phyloP scores from a whole-genome alignment of 2,329 filamentous ascomycete genomes.

The Diaporthe eres region DNA sequence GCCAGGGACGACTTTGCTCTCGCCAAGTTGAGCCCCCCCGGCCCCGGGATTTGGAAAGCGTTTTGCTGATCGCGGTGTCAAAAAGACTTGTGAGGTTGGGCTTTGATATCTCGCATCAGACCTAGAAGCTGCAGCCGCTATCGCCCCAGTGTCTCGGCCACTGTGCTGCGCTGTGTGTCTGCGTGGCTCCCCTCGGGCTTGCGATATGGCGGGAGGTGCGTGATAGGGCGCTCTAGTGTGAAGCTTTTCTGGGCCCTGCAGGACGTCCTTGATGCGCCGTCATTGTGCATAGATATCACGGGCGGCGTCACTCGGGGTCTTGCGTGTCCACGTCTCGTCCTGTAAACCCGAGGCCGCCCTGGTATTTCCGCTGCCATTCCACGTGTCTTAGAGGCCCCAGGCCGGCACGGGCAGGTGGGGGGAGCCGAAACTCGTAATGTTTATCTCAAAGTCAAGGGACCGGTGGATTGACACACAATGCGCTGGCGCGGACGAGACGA shows the following conservation, averaged over 20 bases:
- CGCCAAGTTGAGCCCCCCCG: not conserved
- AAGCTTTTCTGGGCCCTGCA: conserved; percentile 27
- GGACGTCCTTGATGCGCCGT: not conserved
- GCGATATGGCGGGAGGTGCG: not conserved
- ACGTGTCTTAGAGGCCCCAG: not conserved
- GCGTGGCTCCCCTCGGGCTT: not conserved
- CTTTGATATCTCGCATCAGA: not conserved
- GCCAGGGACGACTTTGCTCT: not conserved
- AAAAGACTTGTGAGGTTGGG: not conserved
- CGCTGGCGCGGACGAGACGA: not conserved
- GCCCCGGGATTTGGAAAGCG: not conserved
- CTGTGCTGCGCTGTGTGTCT: conserved; percentile 1
- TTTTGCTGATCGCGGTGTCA: not conserved
- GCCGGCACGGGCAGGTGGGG: not conserved
- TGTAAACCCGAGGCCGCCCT: not conserved
- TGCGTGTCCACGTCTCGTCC: not conserved
- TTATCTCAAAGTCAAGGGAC: conserved; percentile 2
- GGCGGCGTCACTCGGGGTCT: not conserved
- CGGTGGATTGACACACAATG: not conserved
- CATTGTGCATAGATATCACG: conserved; percentile 16
- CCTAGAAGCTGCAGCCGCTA: not conserved
- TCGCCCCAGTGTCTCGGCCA: conserved; percentile 21
- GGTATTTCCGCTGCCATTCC: not conserved
- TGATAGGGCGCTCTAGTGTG: conserved; percentile 4
- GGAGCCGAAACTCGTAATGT: conserved; percentile 10